Evolutionary conservation across 305 asterid species (phyloP), one percentile per base, ranked within the genome.

Genomic region (Solanum hybrid): DNA sequence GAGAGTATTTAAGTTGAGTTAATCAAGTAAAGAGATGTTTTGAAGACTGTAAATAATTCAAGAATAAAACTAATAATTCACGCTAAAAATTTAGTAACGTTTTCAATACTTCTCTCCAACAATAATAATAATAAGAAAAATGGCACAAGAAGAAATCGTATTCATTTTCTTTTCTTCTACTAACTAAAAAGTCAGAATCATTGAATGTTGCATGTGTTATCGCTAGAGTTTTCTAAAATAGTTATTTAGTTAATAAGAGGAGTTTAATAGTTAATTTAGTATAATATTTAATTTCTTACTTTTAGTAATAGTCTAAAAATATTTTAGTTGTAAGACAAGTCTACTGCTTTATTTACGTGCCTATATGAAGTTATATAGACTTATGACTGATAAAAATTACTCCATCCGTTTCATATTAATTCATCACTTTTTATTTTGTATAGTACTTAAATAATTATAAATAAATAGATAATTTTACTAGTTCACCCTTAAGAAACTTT

Each of bases 61-160:
- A 0, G 0, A 51, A 51, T 2, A 17, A 51, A 51, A 51, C 9
- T 15, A 15, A 51, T 51, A 51, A 51, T 51, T 51, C 68, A 51
- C 1, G 3, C 4, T 1, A 51, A 51, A 5, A 51, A 6, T 51
- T 51, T 1, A 15, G 0, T 1, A 2, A 0, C 4, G 1, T 45
- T 45, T 45, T 45, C 7, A 13, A 45, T 13, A 45, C 7, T 45
- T 45, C 61, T 45, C 2, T 13, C 20, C 15, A 45, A 41, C 57
- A 13, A 13, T 4, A 36, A 13, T 10, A 36, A 24, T 11, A 38
- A 32, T 12, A 39, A 38, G 22, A 14, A 38, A 38, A 26, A 24
- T 24, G 34, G 32, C 33, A 80, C 7, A 38, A 38, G 33, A 12
- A 12, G 65, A 80, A 80, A 80, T 1, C 33, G 41, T 79, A n/a